Base-by-base conservation (phyloP, 495 filamentous ascomycete genomes). In the Trypethelium eluteriae region DNA sequence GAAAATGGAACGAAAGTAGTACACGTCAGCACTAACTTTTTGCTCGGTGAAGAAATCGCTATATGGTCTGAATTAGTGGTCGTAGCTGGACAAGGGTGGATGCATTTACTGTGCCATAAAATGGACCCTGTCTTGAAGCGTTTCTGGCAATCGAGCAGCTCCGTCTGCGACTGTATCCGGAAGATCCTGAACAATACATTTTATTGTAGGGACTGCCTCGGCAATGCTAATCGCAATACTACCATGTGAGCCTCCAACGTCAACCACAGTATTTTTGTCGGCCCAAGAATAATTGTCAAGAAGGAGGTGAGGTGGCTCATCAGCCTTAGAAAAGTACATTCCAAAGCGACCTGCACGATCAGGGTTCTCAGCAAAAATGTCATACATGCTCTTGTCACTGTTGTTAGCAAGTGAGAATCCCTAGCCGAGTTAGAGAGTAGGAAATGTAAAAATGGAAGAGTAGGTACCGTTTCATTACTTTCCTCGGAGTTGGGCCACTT, bases 21-120 rank as follows among this genome's bases (percentile, higher is more conserved):
- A 81, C 2, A 79, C 67, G 46, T 79, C 77, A 0, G 78, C 79
- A 11, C 70, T 66, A 63, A 76, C 68, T 2, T 78, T 77, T 39
- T 81, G 78, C 35, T 57, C 11, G 9, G 71, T 41, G 71, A 80
- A 80, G 64, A 80, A 80, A 56, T 79, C 74, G 46, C n/a, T n/a
- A n/a, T n/a, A n/a, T n/a, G n/a, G n/a, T n/a, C n/a, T n/a, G n/a
- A n/a, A n/a, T n/a, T n/a, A n/a, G n/a, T n/a, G n/a, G n/a, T n/a
- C n/a, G n/a, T n/a, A n/a, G n/a, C n/a, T n/a, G n/a, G n/a, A n/a
- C n/a, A n/a, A n/a, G n/a, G n/a, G n/a, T n/a, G n/a, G n/a, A n/a
- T n/a, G n/a, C n/a, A n/a, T n/a, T n/a, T n/a, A n/a, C n/a, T 81
- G 78, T 16, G 64, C 62, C 66, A 76, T 67, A 65, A 80, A 77